A percentile compares a stretch with the other conserved stretches of the same genome.
These are phyloP conservation scores for Tephrocybe sp. DNA, from an alignment of 768 basidiomycete species.

Conservation along the genomic window DNA sequence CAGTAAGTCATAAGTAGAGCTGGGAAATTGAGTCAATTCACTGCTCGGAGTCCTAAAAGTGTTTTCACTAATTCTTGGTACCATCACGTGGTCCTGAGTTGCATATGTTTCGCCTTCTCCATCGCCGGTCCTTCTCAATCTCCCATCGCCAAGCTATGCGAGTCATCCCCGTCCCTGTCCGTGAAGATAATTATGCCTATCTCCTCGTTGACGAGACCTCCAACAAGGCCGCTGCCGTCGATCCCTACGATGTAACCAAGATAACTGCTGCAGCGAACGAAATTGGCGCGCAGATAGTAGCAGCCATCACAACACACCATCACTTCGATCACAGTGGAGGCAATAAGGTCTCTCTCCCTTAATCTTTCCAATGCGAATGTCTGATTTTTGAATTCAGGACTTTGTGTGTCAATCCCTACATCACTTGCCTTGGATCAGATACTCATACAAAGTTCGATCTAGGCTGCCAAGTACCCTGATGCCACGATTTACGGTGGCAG, in stretches of 20 bases:
- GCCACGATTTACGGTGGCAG: constrained; percentile 82
- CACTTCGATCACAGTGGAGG: constrained; percentile 90
- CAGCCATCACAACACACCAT: constrained; percentile 88
- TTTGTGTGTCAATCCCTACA: constrained; percentile 40
- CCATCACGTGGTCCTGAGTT: constrained; percentile 3
- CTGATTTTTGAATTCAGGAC: constrained; percentile 28
- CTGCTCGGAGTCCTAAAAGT: too few species aligned
- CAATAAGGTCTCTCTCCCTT: constrained; percentile 54
- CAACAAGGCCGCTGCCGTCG: constrained; percentile 73
- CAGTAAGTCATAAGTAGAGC: too few species aligned
- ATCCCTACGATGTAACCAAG: constrained; percentile 75
- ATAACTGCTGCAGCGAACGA: constrained; percentile 60
- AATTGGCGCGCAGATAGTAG: constrained; percentile 63
- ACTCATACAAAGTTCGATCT: constrained; percentile 3
- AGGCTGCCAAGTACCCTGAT: constrained; percentile 42
- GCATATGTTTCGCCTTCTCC: constrained; percentile 14
- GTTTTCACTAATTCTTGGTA: too few species aligned
- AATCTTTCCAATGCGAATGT: neutral
- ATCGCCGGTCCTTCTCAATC: constrained; percentile 18
- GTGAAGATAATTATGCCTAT: constrained; percentile 84
- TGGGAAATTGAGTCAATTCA: too few species aligned
- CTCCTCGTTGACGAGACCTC: constrained; percentile 69
- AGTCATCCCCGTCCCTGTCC: constrained; percentile 75
- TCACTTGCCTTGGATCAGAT: constrained; percentile 6
- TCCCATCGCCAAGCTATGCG: constrained; percentile 47